phyloP scores from a whole-genome alignment of 2,329 filamentous ascomycete species.

The Xylaria multiplex region DNA sequence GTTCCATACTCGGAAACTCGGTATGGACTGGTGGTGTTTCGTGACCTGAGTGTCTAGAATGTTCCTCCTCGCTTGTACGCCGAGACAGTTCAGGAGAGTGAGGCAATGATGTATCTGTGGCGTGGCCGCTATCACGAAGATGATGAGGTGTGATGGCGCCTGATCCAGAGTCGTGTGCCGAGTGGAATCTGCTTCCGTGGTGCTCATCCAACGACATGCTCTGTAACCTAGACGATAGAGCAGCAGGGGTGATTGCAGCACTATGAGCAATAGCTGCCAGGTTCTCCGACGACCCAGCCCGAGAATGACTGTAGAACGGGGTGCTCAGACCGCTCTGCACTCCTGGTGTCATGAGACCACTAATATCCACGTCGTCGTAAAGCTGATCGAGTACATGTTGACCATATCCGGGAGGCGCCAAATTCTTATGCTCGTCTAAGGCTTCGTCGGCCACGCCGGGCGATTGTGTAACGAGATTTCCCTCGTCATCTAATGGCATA shows the following conservation, averaged over 20 bases:
- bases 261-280: slow-evolving; percentile 68
- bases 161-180: slow-evolving; percentile 55
- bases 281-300: slow-evolving; percentile 84
- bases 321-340: slow-evolving; percentile 80
- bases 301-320: slow-evolving; percentile 77
- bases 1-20: slow-evolving; percentile 68
- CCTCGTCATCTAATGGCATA: slow-evolving; percentile 86
- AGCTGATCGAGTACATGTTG: slow-evolving; percentile 89
- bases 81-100: slow-evolving; percentile 62
- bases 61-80: slow-evolving; percentile 61
- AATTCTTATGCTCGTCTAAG: slow-evolving; percentile 53
- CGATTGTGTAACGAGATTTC: slow-evolving; percentile 76
- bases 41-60: slow-evolving; percentile 55
- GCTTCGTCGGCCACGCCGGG: slow-evolving; percentile 60
- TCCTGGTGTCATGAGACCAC: slow-evolving; percentile 75
- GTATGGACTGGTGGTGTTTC: slow-evolving; percentile 61
- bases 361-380: slow-evolving; percentile 85
- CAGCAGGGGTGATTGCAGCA: slow-evolving; percentile 59
- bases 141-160: slow-evolving; percentile 57
- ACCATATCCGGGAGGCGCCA: slow-evolving; percentile 92
- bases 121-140: slow-evolving; percentile 50
- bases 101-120: slow-evolving; percentile 53
- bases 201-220: slow-evolving; percentile 68
- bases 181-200: slow-evolving; percentile 57
- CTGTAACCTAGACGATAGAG: slow-evolving; percentile 73